Evolutionary conservation across 2,329 filamentous ascomycete species (phyloP).

Genomic region (Setomelanomma holmii): DNA sequence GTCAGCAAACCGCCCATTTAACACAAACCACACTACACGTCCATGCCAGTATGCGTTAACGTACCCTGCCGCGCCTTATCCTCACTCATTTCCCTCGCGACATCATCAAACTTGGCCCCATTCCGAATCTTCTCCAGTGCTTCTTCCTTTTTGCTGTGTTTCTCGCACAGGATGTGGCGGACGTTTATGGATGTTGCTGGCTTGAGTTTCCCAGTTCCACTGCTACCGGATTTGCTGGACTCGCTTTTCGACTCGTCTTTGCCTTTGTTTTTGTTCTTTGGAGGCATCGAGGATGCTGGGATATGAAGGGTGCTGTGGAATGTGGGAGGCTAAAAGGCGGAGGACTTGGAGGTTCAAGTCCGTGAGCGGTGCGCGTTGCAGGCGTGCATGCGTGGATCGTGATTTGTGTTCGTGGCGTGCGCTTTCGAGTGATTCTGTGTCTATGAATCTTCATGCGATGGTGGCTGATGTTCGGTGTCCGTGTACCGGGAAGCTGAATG

Average conservation of each 20-base stretch:
- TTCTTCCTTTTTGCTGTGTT: slow-evolving; percentile 79
- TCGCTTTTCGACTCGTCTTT: slow-evolving; percentile 32
- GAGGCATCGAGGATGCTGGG: slow-evolving; percentile 23
- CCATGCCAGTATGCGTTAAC: neutral
- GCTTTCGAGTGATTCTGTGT: no score
- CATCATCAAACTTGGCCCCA: slow-evolving; percentile 76
- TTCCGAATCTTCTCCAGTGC: slow-evolving; percentile 71
- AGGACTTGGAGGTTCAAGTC: no score
- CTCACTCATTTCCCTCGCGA: slow-evolving; percentile 75
- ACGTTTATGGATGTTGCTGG: slow-evolving; percentile 73
- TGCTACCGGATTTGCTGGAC: slow-evolving; percentile 26
- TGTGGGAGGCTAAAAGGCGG: no score
- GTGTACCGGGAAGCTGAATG: no score
- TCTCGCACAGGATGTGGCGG: slow-evolving; percentile 78
- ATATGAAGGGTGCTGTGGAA: neutral
- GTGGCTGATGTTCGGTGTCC: no score
- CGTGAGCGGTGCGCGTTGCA: no score
- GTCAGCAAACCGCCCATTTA: no score
- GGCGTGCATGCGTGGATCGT: no score
- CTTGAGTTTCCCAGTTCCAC: slow-evolving; percentile 59
- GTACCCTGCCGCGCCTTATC: slow-evolving; percentile 71
- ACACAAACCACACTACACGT: no score
- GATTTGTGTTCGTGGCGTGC: no score
- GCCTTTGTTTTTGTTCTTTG: slow-evolving; percentile 38
- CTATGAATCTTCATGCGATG: no score